Evolutionary conservation across 495 filamentous ascomycete genomes (phyloP).

Genomic region (Aspergillus sclerotiicarbonarius): DNA sequence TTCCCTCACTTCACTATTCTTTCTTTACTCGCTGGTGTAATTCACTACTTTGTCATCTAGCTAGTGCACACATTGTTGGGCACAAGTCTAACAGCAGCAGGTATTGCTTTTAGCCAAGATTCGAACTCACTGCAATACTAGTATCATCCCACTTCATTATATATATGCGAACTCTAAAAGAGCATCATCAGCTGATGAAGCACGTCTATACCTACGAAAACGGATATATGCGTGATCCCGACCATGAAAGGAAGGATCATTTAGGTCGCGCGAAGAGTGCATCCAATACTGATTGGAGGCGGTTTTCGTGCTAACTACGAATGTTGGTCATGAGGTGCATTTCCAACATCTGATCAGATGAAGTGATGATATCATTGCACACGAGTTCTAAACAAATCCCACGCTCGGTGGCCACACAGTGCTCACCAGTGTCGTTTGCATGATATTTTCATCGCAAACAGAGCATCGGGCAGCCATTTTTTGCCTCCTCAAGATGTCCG

Average conservation of each 20-base stretch:
- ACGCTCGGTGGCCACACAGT: background rate
- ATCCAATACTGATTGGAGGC: background rate
- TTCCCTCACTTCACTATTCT: background rate
- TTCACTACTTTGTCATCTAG: background rate
- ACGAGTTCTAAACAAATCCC: background rate
- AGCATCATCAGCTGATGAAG: no score
- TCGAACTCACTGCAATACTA: background rate
- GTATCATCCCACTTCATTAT: background rate
- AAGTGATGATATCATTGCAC: conserved; percentile 5
- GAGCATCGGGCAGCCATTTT: conserved; percentile 5
- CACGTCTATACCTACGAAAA: background rate
- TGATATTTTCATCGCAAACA: background rate
- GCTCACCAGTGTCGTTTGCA: background rate
- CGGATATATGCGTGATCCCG: background rate
- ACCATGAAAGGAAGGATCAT: background rate
- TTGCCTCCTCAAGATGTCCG: background rate
- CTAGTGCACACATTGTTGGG: background rate
- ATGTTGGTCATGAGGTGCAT: background rate
- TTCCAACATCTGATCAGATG: background rate
- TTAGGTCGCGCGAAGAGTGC: background rate
- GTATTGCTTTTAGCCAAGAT: background rate
- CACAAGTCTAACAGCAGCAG: background rate
- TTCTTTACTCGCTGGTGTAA: background rate
- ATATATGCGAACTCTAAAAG: background rate
- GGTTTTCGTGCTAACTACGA: background rate